phyloP scores from a whole-genome alignment of 176 grass and related monocot species.

The Alopecurus myosuroides region DNA sequence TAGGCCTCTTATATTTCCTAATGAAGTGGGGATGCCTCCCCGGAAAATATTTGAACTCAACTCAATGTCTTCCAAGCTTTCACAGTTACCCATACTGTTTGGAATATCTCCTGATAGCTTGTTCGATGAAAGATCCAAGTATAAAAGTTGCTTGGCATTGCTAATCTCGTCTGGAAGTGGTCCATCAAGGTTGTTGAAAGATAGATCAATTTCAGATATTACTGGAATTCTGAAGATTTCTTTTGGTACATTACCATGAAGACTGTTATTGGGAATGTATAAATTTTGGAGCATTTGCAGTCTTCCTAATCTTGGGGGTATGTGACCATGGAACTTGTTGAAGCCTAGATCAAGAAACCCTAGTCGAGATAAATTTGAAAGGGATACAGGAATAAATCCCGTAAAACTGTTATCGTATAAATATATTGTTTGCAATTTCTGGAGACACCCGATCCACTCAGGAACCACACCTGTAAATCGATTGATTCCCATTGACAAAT shows the following conservation, averaged over 20 bases:
- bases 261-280: background rate
- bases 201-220: background rate
- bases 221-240: slow-evolving; percentile 1
- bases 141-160: slow-evolving; percentile 13
- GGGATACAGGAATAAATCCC: background rate
- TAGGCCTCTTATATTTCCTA: background rate
- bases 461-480: background rate
- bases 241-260: background rate
- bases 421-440: background rate
- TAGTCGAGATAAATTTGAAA: slow-evolving; percentile 11
- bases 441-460: background rate
- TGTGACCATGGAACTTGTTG: background rate
- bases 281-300: background rate
- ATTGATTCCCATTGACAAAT: background rate
- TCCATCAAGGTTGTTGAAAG: background rate
- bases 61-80: slow-evolving; percentile 2
- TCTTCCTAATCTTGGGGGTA: background rate
- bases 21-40: background rate
- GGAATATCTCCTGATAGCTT: slow-evolving; percentile 2
- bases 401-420: background rate
- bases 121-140: background rate
- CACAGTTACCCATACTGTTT: background rate
- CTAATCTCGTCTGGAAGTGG: background rate
- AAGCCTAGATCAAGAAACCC: background rate
- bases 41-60: background rate